Evolutionary conservation across 2,329 filamentous ascomycete species (phyloP).

Genomic region (Fusarium praegraminearum): DNA sequence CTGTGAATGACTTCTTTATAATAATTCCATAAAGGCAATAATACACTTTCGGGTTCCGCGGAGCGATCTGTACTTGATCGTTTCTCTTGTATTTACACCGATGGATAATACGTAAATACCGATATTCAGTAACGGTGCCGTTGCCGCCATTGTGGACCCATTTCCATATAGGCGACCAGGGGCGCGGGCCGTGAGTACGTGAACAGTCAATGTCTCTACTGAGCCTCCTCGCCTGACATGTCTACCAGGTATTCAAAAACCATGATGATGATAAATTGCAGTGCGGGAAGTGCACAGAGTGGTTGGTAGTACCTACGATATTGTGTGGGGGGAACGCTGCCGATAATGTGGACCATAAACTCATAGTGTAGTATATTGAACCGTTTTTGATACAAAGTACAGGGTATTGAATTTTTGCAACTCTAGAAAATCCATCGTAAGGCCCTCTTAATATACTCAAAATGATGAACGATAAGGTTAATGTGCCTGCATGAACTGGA

Average conservation of each 20-base stretch:
- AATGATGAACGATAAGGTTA: no score
- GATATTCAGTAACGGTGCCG: background rate
- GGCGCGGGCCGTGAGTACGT: background rate
- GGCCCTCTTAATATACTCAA: no score
- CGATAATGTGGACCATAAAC: background rate
- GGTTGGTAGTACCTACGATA: background rate
- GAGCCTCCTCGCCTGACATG: no score
- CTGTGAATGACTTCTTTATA: background rate
- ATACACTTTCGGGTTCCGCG: no score
- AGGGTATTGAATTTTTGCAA: background rate
- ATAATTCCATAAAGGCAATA: rapidly evolving
- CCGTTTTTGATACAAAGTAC: background rate
- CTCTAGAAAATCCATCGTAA: no score
- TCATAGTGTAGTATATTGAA: background rate
- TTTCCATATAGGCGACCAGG: background rate
- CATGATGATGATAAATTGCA: background rate
- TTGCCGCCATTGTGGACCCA: background rate
- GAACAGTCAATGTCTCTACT: no score
- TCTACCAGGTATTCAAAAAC: rapidly evolving
- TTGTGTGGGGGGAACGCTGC: background rate
- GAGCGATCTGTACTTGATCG: background rate
- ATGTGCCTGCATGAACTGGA: no score
- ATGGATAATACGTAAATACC: background rate
- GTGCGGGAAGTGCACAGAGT: background rate
- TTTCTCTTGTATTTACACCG: rapidly evolving